Evolutionary conservation across 495 filamentous ascomycete species (phyloP).

Genomic region (Xylaria flabelliformis): DNA sequence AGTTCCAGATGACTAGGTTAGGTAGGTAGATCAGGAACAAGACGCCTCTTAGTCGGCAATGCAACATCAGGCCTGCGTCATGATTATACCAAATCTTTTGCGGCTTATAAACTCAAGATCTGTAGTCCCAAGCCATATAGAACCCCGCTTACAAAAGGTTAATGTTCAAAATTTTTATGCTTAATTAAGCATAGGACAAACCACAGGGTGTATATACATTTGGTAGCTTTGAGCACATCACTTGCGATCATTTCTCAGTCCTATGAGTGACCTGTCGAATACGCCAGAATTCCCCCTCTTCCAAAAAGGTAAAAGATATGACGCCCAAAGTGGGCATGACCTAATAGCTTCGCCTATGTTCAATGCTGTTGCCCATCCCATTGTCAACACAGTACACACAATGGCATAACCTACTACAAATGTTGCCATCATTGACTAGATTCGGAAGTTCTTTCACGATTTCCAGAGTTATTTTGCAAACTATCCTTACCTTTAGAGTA

Average conservation of each 20-base stretch:
- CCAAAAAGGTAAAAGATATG: not conserved
- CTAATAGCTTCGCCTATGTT: not conserved
- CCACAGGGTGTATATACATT: not conserved
- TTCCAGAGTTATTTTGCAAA: not conserved
- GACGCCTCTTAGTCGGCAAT: not conserved
- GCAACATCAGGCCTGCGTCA: slow-evolving; percentile 1
- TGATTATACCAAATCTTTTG: not conserved
- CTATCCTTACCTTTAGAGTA: not conserved
- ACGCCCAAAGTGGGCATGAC: not conserved
- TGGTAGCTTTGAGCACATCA: not conserved
- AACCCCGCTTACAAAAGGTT: not conserved
- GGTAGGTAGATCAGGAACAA: not conserved
- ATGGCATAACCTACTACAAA: too few relatives aligned
- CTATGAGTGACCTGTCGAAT: not conserved
- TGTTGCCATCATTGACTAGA: not conserved
- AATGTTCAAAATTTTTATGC: not conserved
- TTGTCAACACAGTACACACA: too few relatives aligned
- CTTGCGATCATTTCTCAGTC: not conserved
- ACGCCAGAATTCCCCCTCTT: not conserved
- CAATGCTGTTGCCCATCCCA: too few relatives aligned
- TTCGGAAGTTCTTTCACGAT: not conserved
- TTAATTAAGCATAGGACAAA: not conserved
- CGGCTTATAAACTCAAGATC: not conserved
- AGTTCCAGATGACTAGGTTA: not conserved
- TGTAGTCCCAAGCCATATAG: not conserved